These are phyloP conservation scores for Xylaria polymorpha DNA, from an alignment of 2,329 filamentous ascomycete species.

Conservation along the genomic window DNA sequence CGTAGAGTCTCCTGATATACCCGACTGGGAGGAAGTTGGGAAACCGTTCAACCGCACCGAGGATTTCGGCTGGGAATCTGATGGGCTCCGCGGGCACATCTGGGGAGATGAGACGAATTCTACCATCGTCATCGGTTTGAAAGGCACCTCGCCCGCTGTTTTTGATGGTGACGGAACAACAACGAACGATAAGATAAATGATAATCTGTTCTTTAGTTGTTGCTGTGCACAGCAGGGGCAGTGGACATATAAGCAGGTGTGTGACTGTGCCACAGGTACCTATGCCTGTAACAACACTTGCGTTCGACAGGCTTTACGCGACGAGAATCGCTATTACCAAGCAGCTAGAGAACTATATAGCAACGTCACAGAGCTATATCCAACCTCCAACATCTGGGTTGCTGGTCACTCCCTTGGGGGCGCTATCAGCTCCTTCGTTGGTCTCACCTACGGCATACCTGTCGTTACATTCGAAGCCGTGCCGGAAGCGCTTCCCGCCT, in stretches of 20 bases:
- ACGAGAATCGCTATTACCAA: constrained; percentile 92
- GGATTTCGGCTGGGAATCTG: constrained; percentile 91
- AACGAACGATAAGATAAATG: constrained; percentile 96
- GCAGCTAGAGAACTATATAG: constrained; percentile 90
- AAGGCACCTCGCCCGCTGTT: constrained; percentile 89
- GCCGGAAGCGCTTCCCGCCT: constrained; percentile 87
- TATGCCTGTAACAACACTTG: constrained; percentile 95
- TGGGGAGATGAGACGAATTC: constrained; percentile 87
- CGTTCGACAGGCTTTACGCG: constrained; percentile 76
- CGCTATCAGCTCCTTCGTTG: constrained; percentile 86
- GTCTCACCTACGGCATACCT: constrained; percentile 89
- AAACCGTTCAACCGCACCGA: constrained; percentile 84
- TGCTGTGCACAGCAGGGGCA: constrained; percentile 95
- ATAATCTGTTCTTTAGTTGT: constrained; percentile 98
- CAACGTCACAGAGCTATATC: constrained; percentile 91
- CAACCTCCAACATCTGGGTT: constrained; percentile 85
- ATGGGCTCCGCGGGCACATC: constrained; percentile 91
- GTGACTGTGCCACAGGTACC: constrained; percentile 87
- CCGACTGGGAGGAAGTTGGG: constrained; percentile 86
- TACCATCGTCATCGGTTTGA: constrained; percentile 90
- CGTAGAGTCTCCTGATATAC: constrained; percentile 74
- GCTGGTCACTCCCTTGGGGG: constrained; percentile 93
- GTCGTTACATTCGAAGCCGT: constrained; percentile 94
- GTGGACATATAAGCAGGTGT: constrained; percentile 90
- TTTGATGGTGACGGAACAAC: constrained; percentile 98